These are phyloP conservation scores for Penicillium sp. DNA, from an alignment of 2,329 filamentous ascomycete species.

Conservation along the genomic window DNA sequence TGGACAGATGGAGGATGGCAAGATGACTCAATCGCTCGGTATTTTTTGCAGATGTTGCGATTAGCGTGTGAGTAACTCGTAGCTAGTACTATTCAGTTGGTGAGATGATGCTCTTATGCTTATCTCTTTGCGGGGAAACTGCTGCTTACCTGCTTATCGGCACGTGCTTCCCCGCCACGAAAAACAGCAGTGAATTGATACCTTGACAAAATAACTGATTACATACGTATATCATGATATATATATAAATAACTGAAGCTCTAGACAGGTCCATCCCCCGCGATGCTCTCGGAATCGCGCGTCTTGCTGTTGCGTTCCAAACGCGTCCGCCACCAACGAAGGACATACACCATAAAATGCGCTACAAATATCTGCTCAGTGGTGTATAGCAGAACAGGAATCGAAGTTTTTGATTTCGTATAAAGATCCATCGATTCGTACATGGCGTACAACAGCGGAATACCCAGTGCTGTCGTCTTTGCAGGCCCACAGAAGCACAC, in stretches of 20 bases:
- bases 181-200: background rate
- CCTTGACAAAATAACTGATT: background rate
- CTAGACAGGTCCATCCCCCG: background rate
- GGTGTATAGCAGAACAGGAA: constrained; percentile 37
- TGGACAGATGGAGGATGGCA: background rate
- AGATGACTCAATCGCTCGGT: background rate
- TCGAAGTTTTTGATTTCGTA: constrained; percentile 34
- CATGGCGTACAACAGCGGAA: constrained; percentile 66
- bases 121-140: constrained; percentile 13
- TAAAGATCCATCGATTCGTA: constrained; percentile 39
- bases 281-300: constrained; percentile 2
- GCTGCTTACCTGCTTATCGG: constrained; percentile 3
- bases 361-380: constrained; percentile 38
- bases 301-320: background rate
- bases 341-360: constrained; percentile 36
- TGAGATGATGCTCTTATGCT: background rate
- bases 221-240: too few species aligned
- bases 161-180: constrained; percentile 3
- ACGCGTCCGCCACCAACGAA: constrained; percentile 26
- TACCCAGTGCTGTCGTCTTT: constrained; percentile 67
- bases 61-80: background rate
- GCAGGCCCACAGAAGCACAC: constrained; percentile 71
- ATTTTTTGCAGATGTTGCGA: background rate
- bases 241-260: background rate
- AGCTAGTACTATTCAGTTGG: background rate